Conservation (phyloP, 1,139 yeast genomes). For the Pneumocystis murina region DNA sequence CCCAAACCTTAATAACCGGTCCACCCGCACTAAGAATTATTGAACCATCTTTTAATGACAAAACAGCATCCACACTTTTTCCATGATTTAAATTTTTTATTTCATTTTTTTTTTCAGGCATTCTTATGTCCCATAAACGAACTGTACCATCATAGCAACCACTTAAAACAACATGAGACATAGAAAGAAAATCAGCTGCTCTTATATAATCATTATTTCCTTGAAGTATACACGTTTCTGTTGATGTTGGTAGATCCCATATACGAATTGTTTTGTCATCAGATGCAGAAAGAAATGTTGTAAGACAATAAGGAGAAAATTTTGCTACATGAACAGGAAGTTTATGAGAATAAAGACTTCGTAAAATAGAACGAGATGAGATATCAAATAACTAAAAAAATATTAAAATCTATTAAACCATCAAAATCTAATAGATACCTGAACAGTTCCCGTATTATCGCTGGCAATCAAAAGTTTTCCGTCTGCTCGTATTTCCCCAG, state of each 20-base stretch:
- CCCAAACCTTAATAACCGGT: conserved; percentile 81
- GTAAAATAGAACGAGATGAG: conserved; percentile 62
- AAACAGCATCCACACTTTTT: conserved; percentile 79
- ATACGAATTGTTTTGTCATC: conserved; percentile 79
- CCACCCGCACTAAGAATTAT: conserved; percentile 76
- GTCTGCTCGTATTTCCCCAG: conserved; percentile 69
- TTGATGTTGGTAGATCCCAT: conserved; percentile 69
- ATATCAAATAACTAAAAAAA: conserved; percentile 46
- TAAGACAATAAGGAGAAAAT: conserved; percentile 60
- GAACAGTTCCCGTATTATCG: conserved; percentile 77
- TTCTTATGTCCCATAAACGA: conserved; percentile 72
- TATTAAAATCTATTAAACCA: background rate
- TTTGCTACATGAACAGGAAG: conserved; percentile 93
- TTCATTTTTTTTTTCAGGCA: conserved; percentile 30
- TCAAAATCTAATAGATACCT: conserved; percentile 19
- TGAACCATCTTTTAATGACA: conserved; percentile 53
- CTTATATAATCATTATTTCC: conserved; percentile 85
- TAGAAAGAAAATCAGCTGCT: conserved; percentile 61
- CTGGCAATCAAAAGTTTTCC: conserved; percentile 77
- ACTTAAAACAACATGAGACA: conserved; percentile 59
- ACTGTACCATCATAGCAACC: conserved; percentile 89
- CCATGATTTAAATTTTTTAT: conserved; percentile 34
- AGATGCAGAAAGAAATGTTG: conserved; percentile 70
- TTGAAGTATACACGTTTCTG: conserved; percentile 51
- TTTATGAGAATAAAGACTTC: conserved; percentile 63